These are phyloP conservation scores for Diutina sp. DNA, from an alignment of 1,139 yeast species.

Conservation along the genomic window DNA sequence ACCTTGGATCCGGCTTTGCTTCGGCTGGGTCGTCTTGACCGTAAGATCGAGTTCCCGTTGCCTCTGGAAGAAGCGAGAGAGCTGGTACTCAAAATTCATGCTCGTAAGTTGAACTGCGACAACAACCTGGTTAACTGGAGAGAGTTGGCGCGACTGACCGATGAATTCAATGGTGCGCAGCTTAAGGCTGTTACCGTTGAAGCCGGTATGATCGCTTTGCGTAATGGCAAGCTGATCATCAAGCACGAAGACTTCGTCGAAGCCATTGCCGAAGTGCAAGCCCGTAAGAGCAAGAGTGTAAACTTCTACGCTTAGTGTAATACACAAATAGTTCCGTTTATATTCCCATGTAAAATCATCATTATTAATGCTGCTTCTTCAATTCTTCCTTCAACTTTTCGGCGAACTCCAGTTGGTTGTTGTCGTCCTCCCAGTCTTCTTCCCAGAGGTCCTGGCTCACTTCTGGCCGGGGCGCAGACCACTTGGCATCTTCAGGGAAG, in stretches of 20 bases:
- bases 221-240: slow-evolving; percentile 85
- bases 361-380: slow-evolving; percentile 11
- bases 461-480: slow-evolving; percentile 20
- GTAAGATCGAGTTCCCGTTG: slow-evolving; percentile 94
- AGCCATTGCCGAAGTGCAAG: slow-evolving; percentile 96
- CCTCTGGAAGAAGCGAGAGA: slow-evolving; percentile 98
- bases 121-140: slow-evolving; percentile 86
- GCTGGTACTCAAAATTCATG: slow-evolving; percentile 89
- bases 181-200: slow-evolving; percentile 96
- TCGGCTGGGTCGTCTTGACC: slow-evolving; percentile 93
- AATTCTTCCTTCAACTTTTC: slow-evolving; percentile 46
- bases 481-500: slow-evolving; percentile 68
- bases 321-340: not conserved
- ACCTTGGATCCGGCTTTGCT: slow-evolving; percentile 93
- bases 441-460: slow-evolving; percentile 60
- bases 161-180: slow-evolving; percentile 98
- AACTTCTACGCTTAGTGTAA: slow-evolving; percentile 72
- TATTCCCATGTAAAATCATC: not conserved
- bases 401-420: slow-evolving; percentile 76
- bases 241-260: slow-evolving; percentile 98
- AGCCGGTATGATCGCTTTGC: slow-evolving; percentile 98
- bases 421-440: slow-evolving; percentile 94
- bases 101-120: slow-evolving; percentile 92
- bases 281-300: slow-evolving; percentile 88
- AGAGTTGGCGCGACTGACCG: slow-evolving; percentile 94